phyloP scores from a whole-genome alignment of 345 rosid genomes.

The Aquilaria sinensis region DNA sequence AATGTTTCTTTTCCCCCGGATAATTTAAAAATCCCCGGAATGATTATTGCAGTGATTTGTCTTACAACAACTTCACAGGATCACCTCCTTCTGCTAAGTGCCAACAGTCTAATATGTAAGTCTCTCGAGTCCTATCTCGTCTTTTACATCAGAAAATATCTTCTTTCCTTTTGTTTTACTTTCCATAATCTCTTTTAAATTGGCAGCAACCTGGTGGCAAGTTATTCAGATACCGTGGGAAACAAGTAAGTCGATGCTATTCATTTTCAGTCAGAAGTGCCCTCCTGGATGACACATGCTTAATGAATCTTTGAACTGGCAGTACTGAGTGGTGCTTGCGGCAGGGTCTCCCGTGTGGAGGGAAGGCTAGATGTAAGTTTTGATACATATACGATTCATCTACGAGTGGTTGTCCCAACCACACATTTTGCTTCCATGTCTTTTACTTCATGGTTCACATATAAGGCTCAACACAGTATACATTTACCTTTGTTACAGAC shows the following conservation, averaged over 20 bases:
- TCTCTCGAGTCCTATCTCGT: constrained; percentile 5
- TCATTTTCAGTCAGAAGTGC: background rate
- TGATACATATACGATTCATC: background rate
- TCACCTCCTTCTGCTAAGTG: constrained; percentile 31
- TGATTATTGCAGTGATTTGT: constrained; percentile 60
- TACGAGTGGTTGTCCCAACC: no score
- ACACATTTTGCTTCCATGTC: no score
- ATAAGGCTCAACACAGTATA: background rate
- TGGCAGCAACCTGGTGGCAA: constrained; percentile 67
- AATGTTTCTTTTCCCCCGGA: no score
- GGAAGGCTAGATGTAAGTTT: constrained; percentile 42
- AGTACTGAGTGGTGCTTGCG: constrained; percentile 63
- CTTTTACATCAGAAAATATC: background rate
- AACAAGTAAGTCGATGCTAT: constrained; percentile 43
- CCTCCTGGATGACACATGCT: background rate
- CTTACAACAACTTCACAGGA: constrained; percentile 76
- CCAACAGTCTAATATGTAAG: constrained; percentile 40
- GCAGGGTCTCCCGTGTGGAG: constrained; percentile 58
- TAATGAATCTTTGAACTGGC: constrained; percentile 7
- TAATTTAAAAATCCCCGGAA: background rate
- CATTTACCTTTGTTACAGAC: constrained; percentile 26
- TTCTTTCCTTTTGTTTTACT: constrained; percentile 9
- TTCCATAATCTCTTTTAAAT: constrained; percentile 6
- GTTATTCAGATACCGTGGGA: constrained; percentile 30
- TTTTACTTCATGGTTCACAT: no score